phyloP scores from a whole-genome alignment of 495 filamentous ascomycete species.

The Evernia prunastri region DNA sequence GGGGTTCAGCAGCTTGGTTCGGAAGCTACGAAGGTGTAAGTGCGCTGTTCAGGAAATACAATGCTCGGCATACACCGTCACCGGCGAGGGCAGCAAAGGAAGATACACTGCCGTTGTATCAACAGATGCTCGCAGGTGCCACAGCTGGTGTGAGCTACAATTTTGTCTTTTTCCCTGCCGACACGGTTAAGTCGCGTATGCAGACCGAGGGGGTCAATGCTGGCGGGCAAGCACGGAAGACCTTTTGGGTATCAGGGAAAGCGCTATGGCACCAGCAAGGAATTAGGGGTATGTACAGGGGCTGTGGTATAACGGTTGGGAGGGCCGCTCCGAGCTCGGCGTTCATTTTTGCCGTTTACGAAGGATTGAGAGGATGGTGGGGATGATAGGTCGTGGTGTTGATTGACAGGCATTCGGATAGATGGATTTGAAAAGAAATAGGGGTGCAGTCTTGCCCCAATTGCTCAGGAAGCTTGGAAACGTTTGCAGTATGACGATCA shows the following conservation, averaged over 20 bases:
- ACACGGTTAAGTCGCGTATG: constrained; percentile 94
- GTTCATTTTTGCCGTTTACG: constrained; percentile 92
- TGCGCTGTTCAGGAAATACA: constrained; percentile 52
- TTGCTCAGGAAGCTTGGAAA: background rate
- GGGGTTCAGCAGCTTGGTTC: constrained; percentile 93
- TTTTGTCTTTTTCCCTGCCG: constrained; percentile 92
- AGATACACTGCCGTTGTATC: constrained; percentile 53
- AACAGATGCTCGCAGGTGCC: constrained; percentile 85
- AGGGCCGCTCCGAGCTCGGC: constrained; percentile 90
- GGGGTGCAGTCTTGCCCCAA: background rate
- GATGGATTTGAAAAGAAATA: background rate
- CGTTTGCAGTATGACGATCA: background rate
- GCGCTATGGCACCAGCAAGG: constrained; percentile 76
- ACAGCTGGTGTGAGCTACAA: constrained; percentile 89
- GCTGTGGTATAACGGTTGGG: constrained; percentile 87
- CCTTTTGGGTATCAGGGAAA: constrained; percentile 62
- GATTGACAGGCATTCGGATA: background rate
- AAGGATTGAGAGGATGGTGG: constrained; percentile 67
- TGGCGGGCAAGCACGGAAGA: constrained; percentile 37
- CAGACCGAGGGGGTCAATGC: constrained; percentile 71
- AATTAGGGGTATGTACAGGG: constrained; percentile 77
- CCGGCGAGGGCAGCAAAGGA: constrained; percentile 16
- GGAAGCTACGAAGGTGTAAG: constrained; percentile 80
- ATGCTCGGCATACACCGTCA: constrained; percentile 19
- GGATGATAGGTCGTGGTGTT: constrained; percentile 28